phyloP scores from a whole-genome alignment of 148 eudicot genomes.

The Nepenthes gracilis region DNA sequence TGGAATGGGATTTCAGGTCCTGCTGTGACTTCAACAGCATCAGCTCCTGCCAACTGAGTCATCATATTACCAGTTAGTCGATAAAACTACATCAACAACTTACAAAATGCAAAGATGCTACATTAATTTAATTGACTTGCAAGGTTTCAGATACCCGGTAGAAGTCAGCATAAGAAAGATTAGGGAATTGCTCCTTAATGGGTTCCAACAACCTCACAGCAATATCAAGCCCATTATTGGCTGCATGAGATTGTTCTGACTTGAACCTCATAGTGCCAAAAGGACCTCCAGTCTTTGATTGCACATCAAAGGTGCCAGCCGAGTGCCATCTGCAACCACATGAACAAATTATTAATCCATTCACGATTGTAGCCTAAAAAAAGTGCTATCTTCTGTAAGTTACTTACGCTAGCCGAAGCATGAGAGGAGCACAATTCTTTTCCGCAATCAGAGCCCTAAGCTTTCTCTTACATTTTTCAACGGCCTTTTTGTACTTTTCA shows the following conservation, averaged over 20 bases:
- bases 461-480: constrained; percentile 18
- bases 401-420: constrained; percentile 26
- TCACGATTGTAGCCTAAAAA: too few relatives aligned
- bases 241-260: constrained; percentile 43
- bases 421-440: constrained; percentile 27
- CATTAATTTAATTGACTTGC: too few relatives aligned
- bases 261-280: constrained; percentile 38
- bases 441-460: constrained; percentile 20
- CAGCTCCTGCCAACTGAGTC: not conserved
- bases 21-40: not conserved
- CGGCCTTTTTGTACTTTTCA: constrained; percentile 21
- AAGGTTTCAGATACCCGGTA: constrained; percentile 41
- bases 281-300: constrained; percentile 49
- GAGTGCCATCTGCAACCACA: constrained; percentile 49
- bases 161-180: constrained; percentile 35
- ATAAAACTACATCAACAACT: too few relatives aligned
- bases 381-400: too few relatives aligned
- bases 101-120: too few relatives aligned
- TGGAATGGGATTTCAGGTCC: not conserved
- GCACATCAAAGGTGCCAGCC: constrained; percentile 42
- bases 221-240: constrained; percentile 48
- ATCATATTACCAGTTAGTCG: too few relatives aligned
- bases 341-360: too few relatives aligned
- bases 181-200: constrained; percentile 37
- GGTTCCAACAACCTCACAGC: constrained; percentile 49